These are phyloP conservation scores for Fusarium sp. DNA, from an alignment of 2,329 filamentous ascomycete species.

Conservation along the genomic window DNA sequence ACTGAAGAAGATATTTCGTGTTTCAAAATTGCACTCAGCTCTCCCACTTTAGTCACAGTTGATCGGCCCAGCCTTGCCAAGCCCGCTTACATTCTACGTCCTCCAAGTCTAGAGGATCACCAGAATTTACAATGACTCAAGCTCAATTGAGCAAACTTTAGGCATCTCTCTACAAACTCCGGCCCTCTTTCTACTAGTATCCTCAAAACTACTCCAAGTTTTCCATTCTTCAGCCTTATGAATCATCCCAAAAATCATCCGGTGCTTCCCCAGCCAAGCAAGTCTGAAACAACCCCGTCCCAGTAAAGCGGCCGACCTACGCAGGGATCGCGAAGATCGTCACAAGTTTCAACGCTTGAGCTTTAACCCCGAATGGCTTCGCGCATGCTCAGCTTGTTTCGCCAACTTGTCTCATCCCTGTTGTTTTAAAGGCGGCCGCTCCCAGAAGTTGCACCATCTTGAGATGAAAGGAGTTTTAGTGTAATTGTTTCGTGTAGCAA, in stretches of 20 bases:
- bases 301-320: conserved; percentile 23
- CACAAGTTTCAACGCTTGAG: background rate
- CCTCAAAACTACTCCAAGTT: fast-evolving
- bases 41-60: conserved; percentile 4
- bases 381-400: conserved; percentile 35
- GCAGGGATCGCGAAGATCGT: conserved; percentile 36
- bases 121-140: background rate
- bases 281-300: conserved; percentile 22
- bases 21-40: conserved; percentile 16
- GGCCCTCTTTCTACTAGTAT: background rate
- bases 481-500: background rate
- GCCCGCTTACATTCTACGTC: conserved; percentile 6
- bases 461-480: conserved; percentile 41
- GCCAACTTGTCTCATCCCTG: conserved; percentile 21
- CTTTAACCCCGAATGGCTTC: conserved; percentile 17
- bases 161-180: background rate
- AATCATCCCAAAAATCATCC: background rate
- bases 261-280: background rate
- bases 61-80: conserved; percentile 1
- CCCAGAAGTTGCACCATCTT: conserved; percentile 16
- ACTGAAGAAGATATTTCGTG: conserved; percentile 5
- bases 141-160: background rate
- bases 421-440: conserved; percentile 36
- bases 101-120: too few species aligned
- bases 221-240: background rate